A percentile compares a stretch with the other conserved stretches of the same genome.
phyloP scores from a whole-genome alignment of 805 yeast genomes.

The Sporopachydermia quercuum region DNA sequence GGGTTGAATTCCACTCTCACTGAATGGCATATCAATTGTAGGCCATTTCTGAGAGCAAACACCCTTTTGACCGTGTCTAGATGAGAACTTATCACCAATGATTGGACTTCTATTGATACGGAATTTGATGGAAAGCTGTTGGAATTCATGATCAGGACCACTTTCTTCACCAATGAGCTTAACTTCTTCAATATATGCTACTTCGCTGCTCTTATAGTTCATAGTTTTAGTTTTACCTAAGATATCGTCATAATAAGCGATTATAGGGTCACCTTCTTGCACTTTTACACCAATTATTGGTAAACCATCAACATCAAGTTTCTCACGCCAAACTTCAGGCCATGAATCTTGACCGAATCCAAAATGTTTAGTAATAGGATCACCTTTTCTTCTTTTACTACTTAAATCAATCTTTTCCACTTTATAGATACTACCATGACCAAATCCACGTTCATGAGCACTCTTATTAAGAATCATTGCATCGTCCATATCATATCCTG shows the following conservation, averaged over 20 bases:
- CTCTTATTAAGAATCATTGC: slow-evolving; percentile 97
- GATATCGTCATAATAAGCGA: slow-evolving; percentile 85
- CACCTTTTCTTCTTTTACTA: slow-evolving; percentile 71
- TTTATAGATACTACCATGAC: slow-evolving; percentile 92
- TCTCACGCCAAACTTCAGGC: slow-evolving; percentile 84
- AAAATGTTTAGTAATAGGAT: slow-evolving; percentile 85
- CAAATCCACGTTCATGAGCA: slow-evolving; percentile 96
- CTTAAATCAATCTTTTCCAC: slow-evolving; percentile 82
- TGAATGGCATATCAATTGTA: slow-evolving; percentile 89
- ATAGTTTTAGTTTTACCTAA: slow-evolving; percentile 82
- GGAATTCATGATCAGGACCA: slow-evolving; percentile 60
- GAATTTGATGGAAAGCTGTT: slow-evolving; percentile 72
- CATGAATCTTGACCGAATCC: slow-evolving; percentile 90
- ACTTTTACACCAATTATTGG: slow-evolving; percentile 80
- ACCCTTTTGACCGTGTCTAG: slow-evolving; percentile 97
- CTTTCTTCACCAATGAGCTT: slow-evolving; percentile 77
- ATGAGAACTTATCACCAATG: slow-evolving; percentile 95
- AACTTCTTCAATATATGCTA: slow-evolving; percentile 92
- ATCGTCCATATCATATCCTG: slow-evolving; percentile 99
- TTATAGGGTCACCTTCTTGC: slow-evolving; percentile 91
- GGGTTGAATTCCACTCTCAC: slow-evolving; percentile 93
- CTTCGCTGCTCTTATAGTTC: slow-evolving; percentile 86
- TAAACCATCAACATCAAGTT: slow-evolving; percentile 82
- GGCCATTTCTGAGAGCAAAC: slow-evolving; percentile 99
- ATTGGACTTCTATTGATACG: slow-evolving; percentile 84